phyloP scores from a whole-genome alignment of 2,329 filamentous ascomycete genomes.

The Colletotrichum tabaci region DNA sequence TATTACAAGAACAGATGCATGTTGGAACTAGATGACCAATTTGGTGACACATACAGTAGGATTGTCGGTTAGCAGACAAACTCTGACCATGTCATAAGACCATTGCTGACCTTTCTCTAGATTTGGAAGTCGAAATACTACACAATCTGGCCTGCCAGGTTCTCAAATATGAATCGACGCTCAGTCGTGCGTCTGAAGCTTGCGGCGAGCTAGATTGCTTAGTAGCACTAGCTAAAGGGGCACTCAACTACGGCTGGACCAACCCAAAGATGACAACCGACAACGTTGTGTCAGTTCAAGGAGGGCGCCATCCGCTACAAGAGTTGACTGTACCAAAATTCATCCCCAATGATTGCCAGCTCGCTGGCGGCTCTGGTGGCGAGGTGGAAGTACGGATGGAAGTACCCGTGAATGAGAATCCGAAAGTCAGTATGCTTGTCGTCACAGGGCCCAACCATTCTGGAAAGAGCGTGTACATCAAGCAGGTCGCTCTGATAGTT shows the following conservation, averaged over 20 bases:
- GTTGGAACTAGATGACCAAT: constrained; percentile 82
- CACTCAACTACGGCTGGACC: constrained; percentile 79
- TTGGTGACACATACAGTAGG: constrained; percentile 87
- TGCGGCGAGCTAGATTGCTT: constrained; percentile 91
- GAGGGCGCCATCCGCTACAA: constrained; percentile 89
- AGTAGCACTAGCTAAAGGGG: constrained; percentile 84
- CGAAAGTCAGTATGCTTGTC: constrained; percentile 74
- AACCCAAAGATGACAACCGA: constrained; percentile 78
- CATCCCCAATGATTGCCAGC: constrained; percentile 84
- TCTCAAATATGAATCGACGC: constrained; percentile 75
- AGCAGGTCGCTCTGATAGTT: constrained; percentile 90
- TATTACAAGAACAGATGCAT: constrained; percentile 93
- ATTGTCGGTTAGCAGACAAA: constrained; percentile 78
- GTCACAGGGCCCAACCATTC: constrained; percentile 97
- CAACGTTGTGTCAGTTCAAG: constrained; percentile 81
- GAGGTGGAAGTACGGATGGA: constrained; percentile 39
- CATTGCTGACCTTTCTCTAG: constrained; percentile 56
- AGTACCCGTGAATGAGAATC: constrained; percentile 28
- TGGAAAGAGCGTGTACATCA: constrained; percentile 96
- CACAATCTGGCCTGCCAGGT: constrained; percentile 81
- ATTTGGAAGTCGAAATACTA: constrained; percentile 90
- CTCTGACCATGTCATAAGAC: neutral
- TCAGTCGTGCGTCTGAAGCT: constrained; percentile 80
- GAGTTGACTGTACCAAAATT: constrained; percentile 86
- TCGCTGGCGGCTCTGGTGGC: constrained; percentile 72